phyloP scores from a whole-genome alignment of 2,329 filamentous ascomycete species.

The Monilinia aucupariae region DNA sequence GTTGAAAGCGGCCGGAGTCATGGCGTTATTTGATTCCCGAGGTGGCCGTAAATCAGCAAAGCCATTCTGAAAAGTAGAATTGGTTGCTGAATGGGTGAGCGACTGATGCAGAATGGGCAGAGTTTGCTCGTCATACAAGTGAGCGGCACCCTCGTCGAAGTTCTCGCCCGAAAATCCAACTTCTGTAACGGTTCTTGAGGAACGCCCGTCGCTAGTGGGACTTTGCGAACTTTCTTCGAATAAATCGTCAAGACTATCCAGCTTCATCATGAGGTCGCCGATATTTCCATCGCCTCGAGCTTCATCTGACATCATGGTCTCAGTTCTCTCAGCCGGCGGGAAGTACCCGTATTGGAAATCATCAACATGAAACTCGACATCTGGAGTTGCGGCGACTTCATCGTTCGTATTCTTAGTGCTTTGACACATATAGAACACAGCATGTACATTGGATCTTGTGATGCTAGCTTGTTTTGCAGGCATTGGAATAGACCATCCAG shows the following conservation, averaged over 20 bases:
- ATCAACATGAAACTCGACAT: conserved; percentile 86
- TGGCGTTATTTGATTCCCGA: conserved; percentile 57
- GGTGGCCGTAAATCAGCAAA: conserved; percentile 67
- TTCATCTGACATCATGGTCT: conserved; percentile 85
- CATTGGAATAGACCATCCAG: conserved; percentile 92
- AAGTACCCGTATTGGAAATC: conserved; percentile 67
- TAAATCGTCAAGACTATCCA: conserved; percentile 76
- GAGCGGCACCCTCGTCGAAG: conserved; percentile 64
- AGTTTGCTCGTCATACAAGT: conserved; percentile 89
- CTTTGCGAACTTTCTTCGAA: conserved; percentile 62
- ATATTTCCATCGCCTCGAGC: conserved; percentile 63
- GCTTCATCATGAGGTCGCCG: conserved; percentile 74
- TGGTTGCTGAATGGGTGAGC: conserved; percentile 61
- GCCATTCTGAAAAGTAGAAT: conserved; percentile 77
- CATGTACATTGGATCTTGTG: conserved; percentile 88
- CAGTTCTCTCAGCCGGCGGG: conserved; percentile 58
- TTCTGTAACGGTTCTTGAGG: conserved; percentile 58
- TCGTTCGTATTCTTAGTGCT: conserved; percentile 53
- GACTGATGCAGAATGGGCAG: conserved; percentile 85
- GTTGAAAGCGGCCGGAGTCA: conserved; percentile 58
- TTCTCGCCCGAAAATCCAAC: conserved; percentile 59
- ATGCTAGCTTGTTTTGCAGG: conserved; percentile 83
- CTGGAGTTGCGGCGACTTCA: conserved; percentile 66
- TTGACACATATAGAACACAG: conserved; percentile 91
- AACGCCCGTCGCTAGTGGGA: conserved; percentile 54